Conservation (phyloP, 202 grass and related monocot genomes). For the Saccharum hybrid region DNA sequence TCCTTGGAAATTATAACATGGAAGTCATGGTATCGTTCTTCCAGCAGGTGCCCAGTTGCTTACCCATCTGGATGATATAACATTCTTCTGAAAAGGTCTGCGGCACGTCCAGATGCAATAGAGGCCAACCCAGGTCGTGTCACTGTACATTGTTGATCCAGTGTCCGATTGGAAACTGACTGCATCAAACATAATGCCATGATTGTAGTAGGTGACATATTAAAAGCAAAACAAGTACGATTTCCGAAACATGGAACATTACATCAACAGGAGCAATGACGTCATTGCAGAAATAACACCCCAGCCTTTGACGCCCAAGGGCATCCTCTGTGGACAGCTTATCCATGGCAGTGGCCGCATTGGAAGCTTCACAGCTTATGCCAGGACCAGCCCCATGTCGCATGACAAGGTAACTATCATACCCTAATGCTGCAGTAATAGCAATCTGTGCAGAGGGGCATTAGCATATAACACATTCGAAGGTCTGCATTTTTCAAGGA, state of each 20-base stretch:
- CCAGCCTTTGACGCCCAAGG: conserved; percentile 60
- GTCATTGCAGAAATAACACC: conserved; percentile 96
- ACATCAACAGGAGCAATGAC: conserved; percentile 96
- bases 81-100: conserved; percentile 80
- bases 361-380: conserved; percentile 43
- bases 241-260: conserved; percentile 40
- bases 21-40: conserved; percentile 1
- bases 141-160: conserved; percentile 98
- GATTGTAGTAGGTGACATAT: conserved; percentile 13
- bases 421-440: conserved; percentile 91
- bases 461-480: conserved; percentile 34
- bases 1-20: background rate
- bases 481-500: conserved; percentile 37
- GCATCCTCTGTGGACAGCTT: conserved; percentile 50
- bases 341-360: conserved; percentile 30
- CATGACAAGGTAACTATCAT: conserved; percentile 98
- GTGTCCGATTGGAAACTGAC: conserved; percentile 87
- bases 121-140: conserved; percentile 92
- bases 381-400: conserved; percentile 85
- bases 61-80: conserved; percentile 89
- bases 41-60: conserved; percentile 14
- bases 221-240: conserved; percentile 17
- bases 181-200: conserved; percentile 48
- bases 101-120: conserved; percentile 76
- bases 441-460: conserved; percentile 66